Evolutionary conservation across 768 basidiomycete genomes (phyloP).

Genomic region (Dendrothele bispora): DNA sequence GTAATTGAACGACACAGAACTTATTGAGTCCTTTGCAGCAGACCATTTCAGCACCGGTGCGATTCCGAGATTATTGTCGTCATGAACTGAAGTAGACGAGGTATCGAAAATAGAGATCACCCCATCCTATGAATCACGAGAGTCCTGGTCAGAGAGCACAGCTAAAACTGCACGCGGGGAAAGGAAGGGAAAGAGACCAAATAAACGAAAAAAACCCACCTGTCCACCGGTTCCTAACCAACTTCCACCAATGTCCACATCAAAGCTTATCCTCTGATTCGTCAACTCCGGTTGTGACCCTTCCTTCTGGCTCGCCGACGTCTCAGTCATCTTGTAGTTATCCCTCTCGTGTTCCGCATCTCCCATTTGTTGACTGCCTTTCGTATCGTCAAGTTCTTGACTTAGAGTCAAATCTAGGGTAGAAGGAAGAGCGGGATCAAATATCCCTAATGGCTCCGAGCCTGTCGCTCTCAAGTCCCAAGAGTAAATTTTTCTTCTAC

Average conservation of each 20-base stretch:
- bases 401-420: not conserved
- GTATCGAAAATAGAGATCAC: conserved; percentile 55
- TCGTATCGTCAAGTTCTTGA: conserved; percentile 1
- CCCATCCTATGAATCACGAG: conserved; percentile 46
- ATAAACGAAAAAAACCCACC: conserved; percentile 38
- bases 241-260: conserved; percentile 66
- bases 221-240: conserved; percentile 69
- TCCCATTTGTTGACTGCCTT: conserved; percentile 4
- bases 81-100: conserved; percentile 2
- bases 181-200: not conserved
- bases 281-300: not conserved
- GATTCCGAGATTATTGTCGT: conserved; percentile 9
- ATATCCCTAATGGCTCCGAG: conserved; percentile 39
- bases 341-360: not conserved
- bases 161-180: not conserved
- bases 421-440: conserved; percentile 11
- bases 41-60: not conserved
- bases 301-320: not conserved
- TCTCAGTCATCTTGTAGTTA: not conserved
- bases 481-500: conserved; percentile 57
- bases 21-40: conserved; percentile 60
- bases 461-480: conserved; percentile 79
- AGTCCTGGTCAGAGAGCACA: not conserved
- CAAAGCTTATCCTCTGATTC: conserved; percentile 84
- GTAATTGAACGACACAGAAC: conserved; percentile 76